Evolutionary conservation across 441 rosid species (phyloP).

Genomic region (Populus trichocarpa): DNA sequence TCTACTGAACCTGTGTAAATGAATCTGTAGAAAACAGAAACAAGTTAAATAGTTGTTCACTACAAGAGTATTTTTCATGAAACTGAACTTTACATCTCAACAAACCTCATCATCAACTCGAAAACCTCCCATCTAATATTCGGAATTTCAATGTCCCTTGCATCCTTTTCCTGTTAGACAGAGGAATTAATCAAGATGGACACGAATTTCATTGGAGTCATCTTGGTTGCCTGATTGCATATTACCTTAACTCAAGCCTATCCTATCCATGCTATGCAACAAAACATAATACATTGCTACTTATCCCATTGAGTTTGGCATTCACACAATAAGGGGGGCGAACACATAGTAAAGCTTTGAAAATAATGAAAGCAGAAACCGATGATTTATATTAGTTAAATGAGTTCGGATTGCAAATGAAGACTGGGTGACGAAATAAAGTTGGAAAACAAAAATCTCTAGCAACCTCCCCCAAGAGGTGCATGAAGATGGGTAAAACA

Average conservation of each 20-base stretch:
- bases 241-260: not conserved
- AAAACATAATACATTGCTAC: not conserved
- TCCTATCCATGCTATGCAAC: not conserved
- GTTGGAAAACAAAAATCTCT: not conserved
- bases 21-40: slow-evolving; percentile 43
- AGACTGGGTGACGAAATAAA: not conserved
- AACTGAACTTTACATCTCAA: slow-evolving; percentile 15
- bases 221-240: not conserved
- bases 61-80: not conserved
- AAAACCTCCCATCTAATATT: slow-evolving; percentile 99
- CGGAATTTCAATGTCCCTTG: slow-evolving; percentile 96
- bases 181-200: slow-evolving; percentile 14
- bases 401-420: not conserved
- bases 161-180: slow-evolving; percentile 77
- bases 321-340: not conserved
- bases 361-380: not conserved
- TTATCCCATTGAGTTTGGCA: not conserved
- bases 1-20: slow-evolving; percentile 95
- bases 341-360: not conserved
- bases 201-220: not conserved
- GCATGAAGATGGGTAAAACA: not conserved
- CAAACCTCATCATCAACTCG: slow-evolving; percentile 98
- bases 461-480: not conserved
- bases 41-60: slow-evolving; percentile 11
- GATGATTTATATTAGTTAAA: not conserved